Base-by-base conservation (phyloP, 169 alveolate species). In the Eimeria nieschulzi region DNA sequence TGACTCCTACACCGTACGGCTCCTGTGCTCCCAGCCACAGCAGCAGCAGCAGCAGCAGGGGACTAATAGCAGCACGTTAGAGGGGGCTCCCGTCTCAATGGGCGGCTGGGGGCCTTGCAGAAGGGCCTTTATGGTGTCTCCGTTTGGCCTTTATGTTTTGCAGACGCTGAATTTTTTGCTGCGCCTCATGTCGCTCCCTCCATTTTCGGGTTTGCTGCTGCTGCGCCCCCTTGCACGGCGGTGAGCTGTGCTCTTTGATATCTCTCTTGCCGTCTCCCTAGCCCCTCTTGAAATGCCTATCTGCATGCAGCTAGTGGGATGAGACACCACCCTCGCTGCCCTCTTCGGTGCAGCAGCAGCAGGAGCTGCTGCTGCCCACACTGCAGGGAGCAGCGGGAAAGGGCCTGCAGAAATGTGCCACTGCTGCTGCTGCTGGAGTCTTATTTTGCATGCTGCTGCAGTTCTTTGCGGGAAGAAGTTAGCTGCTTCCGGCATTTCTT, bases 401-500 rank as follows among this genome's bases (percentile, higher is more conserved):
- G 46, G 46, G 46, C 46, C 3, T 33, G 0, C 46, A 33, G 46
- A 33, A 33, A 33, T 33, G 46, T 33, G 46, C 46, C 46, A 33
- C 46, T 33, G 46, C 46, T 33, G 46, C 46, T 33, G 46, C 46
- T 33, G 46, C 46, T 33, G 46, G 46, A 33, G 0, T 33, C 46
- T 33, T 3, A 1, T 33, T 33, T 3, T 33, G 46, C 46, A 33
- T 33, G 46, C 46, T 59, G 68, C 51, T 78, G 39, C 66, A 78
- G 87, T n/a, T 33, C 87, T 10, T 53, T 78, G 59, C 56, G 83
- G 33, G 59, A 73, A 9, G 59, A 73, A 17, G 26, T 73, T 23
- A 25, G 59, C 19, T 39, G 59, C 9, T 73, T 73, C 63, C 9
- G 46, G 83, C 56, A 61, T 33, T 15, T 23, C 63, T 73, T 73